Evolutionary conservation across 371 early-diverging fungal genomes (phyloP), one percentile per base, ranked within the genome.

Genomic region (Polyrhizophydium stewartii): DNA sequence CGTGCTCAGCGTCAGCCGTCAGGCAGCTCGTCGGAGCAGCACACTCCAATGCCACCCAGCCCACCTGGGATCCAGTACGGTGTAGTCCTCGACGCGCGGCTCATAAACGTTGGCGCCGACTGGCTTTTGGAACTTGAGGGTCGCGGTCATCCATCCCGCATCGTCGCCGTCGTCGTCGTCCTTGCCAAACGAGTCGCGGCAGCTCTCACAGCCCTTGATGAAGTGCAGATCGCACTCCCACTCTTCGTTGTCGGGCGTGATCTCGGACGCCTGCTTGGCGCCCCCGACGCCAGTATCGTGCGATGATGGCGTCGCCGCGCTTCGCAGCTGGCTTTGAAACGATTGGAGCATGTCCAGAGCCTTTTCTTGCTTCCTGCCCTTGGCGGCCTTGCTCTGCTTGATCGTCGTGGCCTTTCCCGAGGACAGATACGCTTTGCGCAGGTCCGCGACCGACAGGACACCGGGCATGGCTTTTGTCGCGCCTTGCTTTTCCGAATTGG

Each of bases 71-170:
- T 74, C 80, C 47, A 75, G 60, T 19, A 72, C 71, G 2, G 68
- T 59, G 56, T 80, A 80, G 51, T 80, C 80, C n/a, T 80, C 80
- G 1, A 77, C 67, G n/a, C 64, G 65, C 7, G 79, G 76, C 35
- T 67, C 73, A 61, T 67, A 79, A 1, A 79, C 79, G 50, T 79
- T 76, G 9, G 76, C 77, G 25, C 62, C 68, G 0, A 63, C 38
- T n/a, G 68, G 68, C 53, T 71, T 75, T 45, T 58, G 58, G 60
- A 81, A 79, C 37, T 65, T 59, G 25, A 81, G 63, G 16, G 60
- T 65, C 31, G 68, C 65, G 19, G 65, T 57, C 65, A 74, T 62
- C 81, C 81, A 81, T 9, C 70, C 74, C 9, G 57, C 52, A 33
- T 69, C 72, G 49, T 63, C 70, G 21, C 31, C 64, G 1, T 67